phyloP scores from a whole-genome alignment of 2,329 filamentous ascomycete species.

The Alternaria sp. region DNA sequence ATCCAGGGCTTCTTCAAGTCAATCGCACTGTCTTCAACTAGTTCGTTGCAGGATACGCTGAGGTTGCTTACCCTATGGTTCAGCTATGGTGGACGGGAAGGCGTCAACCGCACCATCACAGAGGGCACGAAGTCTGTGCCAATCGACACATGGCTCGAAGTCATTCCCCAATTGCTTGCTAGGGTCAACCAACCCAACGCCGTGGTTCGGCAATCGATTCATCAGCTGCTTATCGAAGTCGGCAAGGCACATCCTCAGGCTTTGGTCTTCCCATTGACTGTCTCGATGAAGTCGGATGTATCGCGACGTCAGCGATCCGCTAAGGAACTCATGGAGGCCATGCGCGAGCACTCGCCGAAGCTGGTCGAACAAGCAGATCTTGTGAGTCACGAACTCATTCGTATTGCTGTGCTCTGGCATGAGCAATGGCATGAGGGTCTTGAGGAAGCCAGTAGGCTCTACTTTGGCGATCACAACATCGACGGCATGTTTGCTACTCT shows the following conservation, averaged over 20 bases:
- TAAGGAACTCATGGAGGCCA: constrained; percentile 94
- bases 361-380: constrained; percentile 94
- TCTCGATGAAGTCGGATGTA: constrained; percentile 96
- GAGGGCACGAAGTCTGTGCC: constrained; percentile 92
- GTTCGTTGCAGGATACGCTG: constrained; percentile 93
- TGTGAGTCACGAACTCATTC: constrained; percentile 94
- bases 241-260: constrained; percentile 95
- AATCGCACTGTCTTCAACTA: constrained; percentile 87
- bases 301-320: constrained; percentile 86
- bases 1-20: constrained; percentile 97
- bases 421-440: constrained; percentile 98
- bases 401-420: constrained; percentile 97
- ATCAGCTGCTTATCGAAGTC: constrained; percentile 89
- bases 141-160: constrained; percentile 97
- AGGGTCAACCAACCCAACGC: constrained; percentile 95
- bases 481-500: constrained; percentile 96
- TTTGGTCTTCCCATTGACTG: constrained; percentile 93
- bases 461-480: constrained; percentile 97
- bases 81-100: constrained; percentile 83
- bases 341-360: constrained; percentile 91
- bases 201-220: constrained; percentile 86
- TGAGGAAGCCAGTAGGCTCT: constrained; percentile 93
- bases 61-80: constrained; percentile 96
- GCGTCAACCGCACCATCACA: constrained; percentile 86
- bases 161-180: constrained; percentile 96